Evolutionary conservation across 306 rosid genomes (phyloP).

Genomic region (Prunus armeniaca): DNA sequence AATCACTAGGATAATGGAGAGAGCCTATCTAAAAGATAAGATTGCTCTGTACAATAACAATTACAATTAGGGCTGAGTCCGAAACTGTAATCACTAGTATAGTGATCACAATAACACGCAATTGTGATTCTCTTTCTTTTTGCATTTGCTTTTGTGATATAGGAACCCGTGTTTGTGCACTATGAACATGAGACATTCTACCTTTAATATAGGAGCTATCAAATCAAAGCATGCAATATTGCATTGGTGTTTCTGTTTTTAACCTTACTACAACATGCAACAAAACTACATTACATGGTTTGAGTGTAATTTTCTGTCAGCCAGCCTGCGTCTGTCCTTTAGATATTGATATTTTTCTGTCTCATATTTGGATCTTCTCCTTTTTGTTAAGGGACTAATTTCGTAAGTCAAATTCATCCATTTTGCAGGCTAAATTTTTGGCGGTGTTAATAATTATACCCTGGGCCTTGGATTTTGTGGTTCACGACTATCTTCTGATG

Average conservation of each 20-base stretch:
- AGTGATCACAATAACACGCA: no score
- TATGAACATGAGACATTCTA: background rate
- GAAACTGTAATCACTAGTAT: no score
- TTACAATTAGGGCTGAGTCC: no score
- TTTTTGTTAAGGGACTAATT: background rate
- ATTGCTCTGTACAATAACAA: no score
- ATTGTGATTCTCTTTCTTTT: no score
- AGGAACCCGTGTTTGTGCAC: background rate
- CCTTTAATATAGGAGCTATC: background rate
- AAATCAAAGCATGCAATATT: background rate
- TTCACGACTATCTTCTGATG: slow-evolving; percentile 90
- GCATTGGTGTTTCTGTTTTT: background rate
- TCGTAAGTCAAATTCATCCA: slow-evolving; percentile 21
- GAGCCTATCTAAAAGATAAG: no score
- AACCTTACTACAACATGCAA: background rate
- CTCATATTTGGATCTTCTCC: background rate
- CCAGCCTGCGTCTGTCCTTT: background rate
- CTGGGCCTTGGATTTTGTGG: slow-evolving; percentile 86
- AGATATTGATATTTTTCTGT: slow-evolving; percentile 9
- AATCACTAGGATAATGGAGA: no score
- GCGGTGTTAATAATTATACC: slow-evolving; percentile 74
- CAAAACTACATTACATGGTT: background rate
- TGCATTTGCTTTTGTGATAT: background rate
- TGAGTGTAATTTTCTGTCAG: background rate
- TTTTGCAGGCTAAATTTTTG: slow-evolving; percentile 82